phyloP scores from a whole-genome alignment of 805 yeast species.

The Blastobotrys chiropterorum region DNA sequence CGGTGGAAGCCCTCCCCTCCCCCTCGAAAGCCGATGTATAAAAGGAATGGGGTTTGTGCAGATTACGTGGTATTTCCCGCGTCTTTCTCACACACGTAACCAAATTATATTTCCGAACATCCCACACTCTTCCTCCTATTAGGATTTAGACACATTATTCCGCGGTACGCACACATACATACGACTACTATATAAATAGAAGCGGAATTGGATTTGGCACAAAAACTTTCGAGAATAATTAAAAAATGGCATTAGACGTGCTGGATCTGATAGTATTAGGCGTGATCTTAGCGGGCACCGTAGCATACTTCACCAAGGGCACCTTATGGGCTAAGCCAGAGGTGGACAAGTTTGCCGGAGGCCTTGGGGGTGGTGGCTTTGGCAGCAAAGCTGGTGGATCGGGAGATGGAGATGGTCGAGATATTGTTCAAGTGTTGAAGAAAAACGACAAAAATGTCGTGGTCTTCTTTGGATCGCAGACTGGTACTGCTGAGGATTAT shows the following conservation, averaged over 20 bases:
- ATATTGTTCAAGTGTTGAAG: conserved; percentile 36
- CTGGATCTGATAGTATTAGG: conserved; percentile 64
- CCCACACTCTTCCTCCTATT: background rate
- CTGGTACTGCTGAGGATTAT: conserved; percentile 98
- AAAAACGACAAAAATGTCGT: conserved; percentile 66
- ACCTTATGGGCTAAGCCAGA: conserved; percentile 37
- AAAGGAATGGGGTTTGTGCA: background rate
- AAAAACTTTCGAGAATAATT: too few relatives aligned
- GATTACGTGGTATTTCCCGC: background rate
- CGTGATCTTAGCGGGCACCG: conserved; percentile 58
- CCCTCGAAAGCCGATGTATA: background rate
- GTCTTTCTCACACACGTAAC: background rate
- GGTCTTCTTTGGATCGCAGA: conserved; percentile 89
- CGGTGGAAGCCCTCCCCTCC: background rate
- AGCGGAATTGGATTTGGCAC: background rate
- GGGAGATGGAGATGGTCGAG: conserved; percentile 16
- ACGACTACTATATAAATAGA: background rate
- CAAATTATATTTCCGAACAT: background rate
- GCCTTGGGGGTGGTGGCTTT: conserved; percentile 13
- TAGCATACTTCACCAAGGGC: conserved; percentile 64
- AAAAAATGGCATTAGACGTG: conserved; percentile 24
- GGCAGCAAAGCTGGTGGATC: conserved; percentile 17
- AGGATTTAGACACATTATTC: too few relatives aligned
- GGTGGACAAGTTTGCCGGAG: conserved; percentile 18
- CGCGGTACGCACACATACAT: too few relatives aligned